Evolutionary conservation across 345 rosid genomes (phyloP), one percentile per base, ranked within the genome.

Genomic region (Hibiscus trionum): DNA sequence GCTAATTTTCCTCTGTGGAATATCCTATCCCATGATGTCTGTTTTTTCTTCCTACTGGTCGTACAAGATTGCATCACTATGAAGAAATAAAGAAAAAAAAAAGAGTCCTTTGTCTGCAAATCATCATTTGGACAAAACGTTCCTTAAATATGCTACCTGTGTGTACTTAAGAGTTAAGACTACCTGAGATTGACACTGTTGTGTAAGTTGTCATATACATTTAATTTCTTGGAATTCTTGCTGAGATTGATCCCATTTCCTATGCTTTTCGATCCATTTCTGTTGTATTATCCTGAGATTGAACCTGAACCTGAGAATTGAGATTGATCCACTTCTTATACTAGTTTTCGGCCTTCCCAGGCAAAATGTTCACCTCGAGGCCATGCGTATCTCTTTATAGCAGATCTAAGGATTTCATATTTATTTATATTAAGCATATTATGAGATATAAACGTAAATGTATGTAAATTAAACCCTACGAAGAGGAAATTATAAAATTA

Each of bases 1-100:
- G 31, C 55, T 63, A 66, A 69, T 56, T 74, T 49, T 46, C 16
- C 62, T 66, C 33, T 64, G 33, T 27, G 71, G 8, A 26, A 44
- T 49, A 60, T 67, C 46, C 42, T 26, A 11, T 35, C 46, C 8
- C 44, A 47, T 19, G 29, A 24, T 56, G 7, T 58, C 2, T 12
- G 26, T 11, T 52, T 52, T 68, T n/a, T 17, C 3, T 37, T 53
- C 47, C 52, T 47, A 47, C 52, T 47, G 52, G 15, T 47, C 16
- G 52, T 47, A 47, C 52, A 3, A 47, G 52, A 16, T 69, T 69
- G 31, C 69, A 19, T 64, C 2, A n/a, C 4, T 49, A 3, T 14
- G 46, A 16, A 61, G 46, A 61, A 61, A 33, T 24, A 61, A 61
- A 16, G 10, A 39, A 42, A 42, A 42, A 42, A 42, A 42, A 31